phyloP scores from a whole-genome alignment of 2,329 filamentous ascomycete genomes.

The Graphilbum fragrans region DNA sequence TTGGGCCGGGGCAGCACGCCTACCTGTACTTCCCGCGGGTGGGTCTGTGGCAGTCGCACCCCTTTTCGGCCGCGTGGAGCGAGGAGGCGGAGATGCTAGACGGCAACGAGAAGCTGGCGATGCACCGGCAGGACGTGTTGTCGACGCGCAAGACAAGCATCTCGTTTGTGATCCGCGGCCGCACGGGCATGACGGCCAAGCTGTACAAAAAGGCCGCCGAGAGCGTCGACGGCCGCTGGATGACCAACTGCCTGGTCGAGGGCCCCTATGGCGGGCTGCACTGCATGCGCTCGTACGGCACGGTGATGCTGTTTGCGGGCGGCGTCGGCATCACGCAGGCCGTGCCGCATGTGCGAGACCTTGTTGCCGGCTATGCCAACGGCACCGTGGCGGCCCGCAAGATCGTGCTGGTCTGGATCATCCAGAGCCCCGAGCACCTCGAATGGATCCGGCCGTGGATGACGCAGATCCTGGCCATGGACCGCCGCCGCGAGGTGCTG shows the following conservation, averaged over 20 bases:
- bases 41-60: constrained; percentile 63
- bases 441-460: constrained; percentile 80
- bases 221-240: constrained; percentile 47
- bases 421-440: constrained; percentile 67
- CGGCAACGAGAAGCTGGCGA: constrained; percentile 42
- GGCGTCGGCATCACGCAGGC: constrained; percentile 75
- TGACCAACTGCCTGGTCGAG: constrained; percentile 56
- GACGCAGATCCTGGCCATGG: constrained; percentile 67
- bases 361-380: constrained; percentile 55
- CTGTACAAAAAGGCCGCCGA: constrained; percentile 56
- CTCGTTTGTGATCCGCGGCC: constrained; percentile 60
- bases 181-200: constrained; percentile 60
- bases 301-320: constrained; percentile 66
- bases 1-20: constrained; percentile 64
- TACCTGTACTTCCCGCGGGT: constrained; percentile 68
- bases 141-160: constrained; percentile 51
- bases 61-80: constrained; percentile 70
- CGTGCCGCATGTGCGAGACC: constrained; percentile 60
- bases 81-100: constrained; percentile 45
- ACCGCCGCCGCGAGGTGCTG: constrained; percentile 59
- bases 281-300: constrained; percentile 62
- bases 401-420: constrained; percentile 66
- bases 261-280: constrained; percentile 68
- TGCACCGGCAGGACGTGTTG: constrained; percentile 45
- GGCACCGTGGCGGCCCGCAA: constrained; percentile 60